Percentiles rank a stretch among this genome's conserved stretches.
phyloP scores from a whole-genome alignment of 768 basidiomycete species.

The Phlegmacium glaucopus region DNA sequence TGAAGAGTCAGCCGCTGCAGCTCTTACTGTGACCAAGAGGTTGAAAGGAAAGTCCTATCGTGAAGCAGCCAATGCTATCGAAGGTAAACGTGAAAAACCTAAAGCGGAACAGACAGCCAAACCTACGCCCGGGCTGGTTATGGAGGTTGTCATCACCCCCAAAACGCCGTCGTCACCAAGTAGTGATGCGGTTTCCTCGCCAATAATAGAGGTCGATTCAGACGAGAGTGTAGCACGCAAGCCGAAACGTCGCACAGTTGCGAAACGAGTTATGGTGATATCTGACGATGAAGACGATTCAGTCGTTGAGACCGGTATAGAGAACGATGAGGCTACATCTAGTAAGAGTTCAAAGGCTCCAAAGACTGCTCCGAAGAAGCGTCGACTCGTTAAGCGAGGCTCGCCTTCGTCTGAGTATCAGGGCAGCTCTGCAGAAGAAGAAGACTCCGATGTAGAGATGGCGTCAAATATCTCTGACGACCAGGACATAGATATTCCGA shows the following conservation, averaged over 20 bases:
- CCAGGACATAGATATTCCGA: constrained; percentile 21
- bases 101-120: constrained; percentile 2
- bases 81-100: constrained; percentile 17
- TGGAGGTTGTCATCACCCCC: constrained; percentile 56
- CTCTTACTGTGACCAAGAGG: constrained; percentile 55
- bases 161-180: constrained; percentile 16
- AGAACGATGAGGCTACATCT: constrained; percentile 9
- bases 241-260: constrained; percentile 36
- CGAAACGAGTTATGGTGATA: constrained; percentile 41
- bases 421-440: constrained; percentile 32
- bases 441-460: constrained; percentile 30
- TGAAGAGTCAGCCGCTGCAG: constrained; percentile 52
- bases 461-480: constrained; percentile 35
- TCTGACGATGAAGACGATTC: constrained; percentile 52
- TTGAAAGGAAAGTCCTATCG: constrained; percentile 75
- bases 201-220: constrained; percentile 32
- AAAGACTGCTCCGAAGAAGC: constrained; percentile 10
- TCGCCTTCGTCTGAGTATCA: constrained; percentile 42
- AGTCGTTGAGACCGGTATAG: constrained; percentile 28
- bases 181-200: constrained; percentile 26
- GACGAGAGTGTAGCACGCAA: constrained; percentile 35
- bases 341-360: constrained; percentile 21
- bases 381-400: constrained; percentile 12
- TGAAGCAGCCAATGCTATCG: constrained; percentile 46
- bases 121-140: constrained; percentile 30